These are phyloP conservation scores for Fusarium tupiense DNA, from an alignment of 2,329 filamentous ascomycete species.

Conservation along the genomic window DNA sequence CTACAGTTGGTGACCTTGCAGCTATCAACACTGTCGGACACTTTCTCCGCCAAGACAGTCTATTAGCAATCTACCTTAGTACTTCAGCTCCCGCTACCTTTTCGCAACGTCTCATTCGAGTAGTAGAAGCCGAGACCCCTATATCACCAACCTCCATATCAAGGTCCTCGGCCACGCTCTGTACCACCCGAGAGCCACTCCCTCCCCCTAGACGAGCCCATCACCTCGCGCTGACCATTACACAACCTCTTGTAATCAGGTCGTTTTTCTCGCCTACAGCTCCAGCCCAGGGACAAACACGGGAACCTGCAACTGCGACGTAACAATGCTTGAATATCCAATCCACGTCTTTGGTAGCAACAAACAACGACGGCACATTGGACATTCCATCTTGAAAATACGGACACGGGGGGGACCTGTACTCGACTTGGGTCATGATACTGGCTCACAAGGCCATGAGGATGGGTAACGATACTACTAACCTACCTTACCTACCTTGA, in stretches of 20 bases:
- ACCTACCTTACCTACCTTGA: background rate
- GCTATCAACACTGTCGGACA: constrained; percentile 10
- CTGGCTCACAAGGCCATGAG: background rate
- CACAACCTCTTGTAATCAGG: constrained; percentile 18
- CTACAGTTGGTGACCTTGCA: background rate
- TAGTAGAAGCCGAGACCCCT: constrained; percentile 7
- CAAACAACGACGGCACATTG: constrained; percentile 3
- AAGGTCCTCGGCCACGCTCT: background rate
- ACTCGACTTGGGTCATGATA: background rate
- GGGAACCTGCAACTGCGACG: constrained; percentile 25
- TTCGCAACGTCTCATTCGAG: constrained; percentile 19
- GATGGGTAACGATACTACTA: background rate
- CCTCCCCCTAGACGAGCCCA: constrained; percentile 21
- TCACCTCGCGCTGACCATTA: constrained; percentile 3
- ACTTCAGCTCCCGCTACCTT: background rate
- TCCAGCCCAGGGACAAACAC: constrained; percentile 26
- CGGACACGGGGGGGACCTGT: background rate
- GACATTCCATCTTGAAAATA: background rate
- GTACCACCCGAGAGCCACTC: constrained; percentile 4
- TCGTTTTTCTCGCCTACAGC: constrained; percentile 18
- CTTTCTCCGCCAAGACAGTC: constrained; percentile 8
- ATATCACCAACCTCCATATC: background rate
- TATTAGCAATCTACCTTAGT: background rate
- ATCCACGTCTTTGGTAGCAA: constrained; percentile 25
- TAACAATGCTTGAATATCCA: constrained; percentile 14